phyloP scores from a whole-genome alignment of 345 rosid species.

The Camelina neglecta region DNA sequence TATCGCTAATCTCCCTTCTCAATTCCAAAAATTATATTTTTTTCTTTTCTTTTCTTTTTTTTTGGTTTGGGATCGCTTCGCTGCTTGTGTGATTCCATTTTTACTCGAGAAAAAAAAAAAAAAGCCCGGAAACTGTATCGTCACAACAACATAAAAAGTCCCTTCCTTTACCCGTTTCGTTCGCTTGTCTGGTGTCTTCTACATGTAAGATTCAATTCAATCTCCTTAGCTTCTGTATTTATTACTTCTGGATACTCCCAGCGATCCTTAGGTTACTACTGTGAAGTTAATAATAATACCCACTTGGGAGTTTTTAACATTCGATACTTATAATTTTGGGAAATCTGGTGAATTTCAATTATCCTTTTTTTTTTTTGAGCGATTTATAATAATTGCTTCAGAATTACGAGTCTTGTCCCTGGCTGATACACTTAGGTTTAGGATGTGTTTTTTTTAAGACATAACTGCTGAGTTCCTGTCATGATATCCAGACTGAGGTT shows the following conservation, averaged over 20 bases:
- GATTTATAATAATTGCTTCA: background rate
- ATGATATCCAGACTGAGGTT: background rate
- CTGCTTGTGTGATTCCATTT: conserved; percentile 14
- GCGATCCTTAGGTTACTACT: background rate
- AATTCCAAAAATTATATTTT: background rate
- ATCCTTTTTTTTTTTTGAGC: background rate
- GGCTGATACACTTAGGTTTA: background rate
- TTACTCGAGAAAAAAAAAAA: background rate
- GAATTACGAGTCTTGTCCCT: background rate
- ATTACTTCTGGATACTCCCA: background rate
- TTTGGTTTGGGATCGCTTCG: conserved; percentile 7
- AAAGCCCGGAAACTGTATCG: conserved; percentile 5
- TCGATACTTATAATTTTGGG: background rate
- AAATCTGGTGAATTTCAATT: background rate
- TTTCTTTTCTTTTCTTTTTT: background rate
- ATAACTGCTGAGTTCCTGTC: background rate
- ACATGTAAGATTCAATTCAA: conserved; percentile 26
- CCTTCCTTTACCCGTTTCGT: background rate
- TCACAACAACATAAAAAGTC: background rate
- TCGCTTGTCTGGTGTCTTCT: background rate
- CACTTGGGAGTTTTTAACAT: background rate
- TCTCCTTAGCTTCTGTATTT: background rate
- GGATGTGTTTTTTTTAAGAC: background rate
- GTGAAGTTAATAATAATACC: background rate
- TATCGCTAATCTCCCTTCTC: background rate